Base-by-base conservation (phyloP, 805 yeast genomes). In the Candida tammaniensis region DNA sequence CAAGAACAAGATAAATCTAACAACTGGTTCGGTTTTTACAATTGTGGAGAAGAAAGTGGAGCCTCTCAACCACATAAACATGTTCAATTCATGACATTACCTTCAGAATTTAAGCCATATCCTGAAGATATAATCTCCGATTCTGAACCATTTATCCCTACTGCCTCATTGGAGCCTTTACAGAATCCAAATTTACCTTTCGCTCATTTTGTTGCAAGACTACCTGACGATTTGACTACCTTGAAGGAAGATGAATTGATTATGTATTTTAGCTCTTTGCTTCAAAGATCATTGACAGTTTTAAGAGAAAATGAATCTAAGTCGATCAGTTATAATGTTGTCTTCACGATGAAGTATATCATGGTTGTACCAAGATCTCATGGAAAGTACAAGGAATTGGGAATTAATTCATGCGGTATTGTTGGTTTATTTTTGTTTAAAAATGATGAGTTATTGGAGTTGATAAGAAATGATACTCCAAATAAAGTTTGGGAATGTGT, bases 11-110 rank as follows among this genome's bases (percentile, higher is more conserved):
- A 41, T 43, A 32, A 52, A 2, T 60, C 54, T 15, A 64, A 56
- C 11, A 69, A 74, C 37, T 82, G 85, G 70, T 68, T 89, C 54
- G 88, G 88, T 0, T 91, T 91, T 58, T 91, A 78, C 71, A 91
- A 91, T 58, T 80, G 86, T 52, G 98, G 98, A 6, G 78, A 80
- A 13, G 72, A 78, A 47, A 78, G 94, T 42, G 98, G 98, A 1
- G 95, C 96, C n/a, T 87, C 96, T 0, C 93, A 88, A 51, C 82
- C 85, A 30, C 98, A 91, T 63, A 87, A 86, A 54, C 98, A 91
- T 60, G 59, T 93, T 43, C 98, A 93, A 60, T 80, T 89, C 59
- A 66, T 91, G 72, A 69, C 78, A 27, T 64, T 85, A 27, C 94
- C 96, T 2, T 30, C 48, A 7, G 61, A 68, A 15, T 80, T 78